phyloP scores from a whole-genome alignment of 805 yeast species.

The Lachancea cidri region DNA sequence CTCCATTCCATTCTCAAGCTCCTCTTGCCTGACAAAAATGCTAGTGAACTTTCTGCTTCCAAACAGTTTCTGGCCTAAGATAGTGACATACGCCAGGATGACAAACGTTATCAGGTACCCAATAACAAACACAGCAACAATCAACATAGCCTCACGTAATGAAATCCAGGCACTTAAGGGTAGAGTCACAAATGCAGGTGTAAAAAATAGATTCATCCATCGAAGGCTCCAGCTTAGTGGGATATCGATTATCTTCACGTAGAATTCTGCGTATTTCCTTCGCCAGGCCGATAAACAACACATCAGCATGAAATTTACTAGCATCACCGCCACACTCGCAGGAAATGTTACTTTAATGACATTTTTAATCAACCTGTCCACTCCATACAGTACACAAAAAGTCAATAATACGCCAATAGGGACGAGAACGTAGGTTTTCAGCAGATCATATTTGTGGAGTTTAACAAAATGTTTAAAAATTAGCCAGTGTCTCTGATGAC shows the following conservation, averaged over 20 bases:
- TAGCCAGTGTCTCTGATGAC: conserved; percentile 8
- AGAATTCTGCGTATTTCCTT: conserved; percentile 12
- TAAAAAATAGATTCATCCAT: conserved; percentile 76
- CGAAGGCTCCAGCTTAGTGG: conserved; percentile 61
- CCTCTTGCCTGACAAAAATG: conserved; percentile 14
- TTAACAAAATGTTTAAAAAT: conserved; percentile 12
- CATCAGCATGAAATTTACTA: conserved; percentile 20
- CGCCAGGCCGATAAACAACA: conserved; percentile 14
- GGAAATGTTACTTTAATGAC: conserved; percentile 19
- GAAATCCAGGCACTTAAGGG: conserved; percentile 64
- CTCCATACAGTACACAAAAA: conserved; percentile 20
- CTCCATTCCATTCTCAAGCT: conserved; percentile 14
- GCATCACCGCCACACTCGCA: conserved; percentile 23
- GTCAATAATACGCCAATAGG: conserved; percentile 17
- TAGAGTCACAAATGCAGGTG: conserved; percentile 68
- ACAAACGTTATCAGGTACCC: conserved; percentile 55
- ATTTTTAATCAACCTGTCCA: conserved; percentile 16
- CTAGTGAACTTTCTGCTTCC: conserved; percentile 26
- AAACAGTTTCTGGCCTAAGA: conserved; percentile 36
- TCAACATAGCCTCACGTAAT: conserved; percentile 63
- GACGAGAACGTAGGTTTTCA: conserved; percentile 17
- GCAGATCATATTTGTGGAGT: conserved; percentile 8
- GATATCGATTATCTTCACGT: conserved; percentile 38
- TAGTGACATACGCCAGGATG: conserved; percentile 45
- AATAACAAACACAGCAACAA: conserved; percentile 65